phyloP scores from a whole-genome alignment of 352 stramenopile genomes.

The Globisporangium alternatum region DNA sequence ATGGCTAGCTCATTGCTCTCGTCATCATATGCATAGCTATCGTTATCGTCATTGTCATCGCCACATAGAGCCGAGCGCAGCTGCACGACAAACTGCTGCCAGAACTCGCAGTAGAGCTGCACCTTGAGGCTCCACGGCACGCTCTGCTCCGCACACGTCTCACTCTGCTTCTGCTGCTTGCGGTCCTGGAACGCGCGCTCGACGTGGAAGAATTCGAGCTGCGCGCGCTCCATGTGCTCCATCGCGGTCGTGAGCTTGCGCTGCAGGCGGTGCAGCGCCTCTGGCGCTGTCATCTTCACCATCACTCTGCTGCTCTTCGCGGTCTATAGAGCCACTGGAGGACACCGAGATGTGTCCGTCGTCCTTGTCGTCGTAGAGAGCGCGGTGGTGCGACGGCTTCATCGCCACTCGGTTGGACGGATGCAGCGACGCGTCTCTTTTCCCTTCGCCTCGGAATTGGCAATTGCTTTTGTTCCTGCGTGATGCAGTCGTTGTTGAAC shows the following conservation, averaged over 20 bases:
- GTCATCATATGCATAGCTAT: background rate
- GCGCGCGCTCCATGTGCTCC: slow-evolving; percentile 14
- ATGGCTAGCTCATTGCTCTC: background rate
- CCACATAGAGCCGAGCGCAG: background rate
- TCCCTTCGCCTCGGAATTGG: too few relatives aligned
- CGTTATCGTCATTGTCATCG: background rate
- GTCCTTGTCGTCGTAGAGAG: background rate
- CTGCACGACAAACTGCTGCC: slow-evolving; percentile 13
- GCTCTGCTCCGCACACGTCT: too few relatives aligned
- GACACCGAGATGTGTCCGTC: background rate
- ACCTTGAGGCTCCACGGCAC: slow-evolving; percentile 13
- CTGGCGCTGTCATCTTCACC: background rate
- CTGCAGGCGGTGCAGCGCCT: slow-evolving; percentile 6
- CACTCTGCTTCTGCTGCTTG: background rate
- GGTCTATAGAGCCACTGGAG: background rate
- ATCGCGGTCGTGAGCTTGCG: slow-evolving; percentile 6
- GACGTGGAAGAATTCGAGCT: slow-evolving; percentile 13
- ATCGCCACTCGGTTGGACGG: too few relatives aligned
- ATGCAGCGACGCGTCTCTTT: too few relatives aligned
- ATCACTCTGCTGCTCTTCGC: background rate
- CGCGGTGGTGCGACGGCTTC: too few relatives aligned
- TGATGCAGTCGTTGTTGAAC: too few relatives aligned
- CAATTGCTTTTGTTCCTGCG: too few relatives aligned
- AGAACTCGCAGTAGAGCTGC: slow-evolving; percentile 15
- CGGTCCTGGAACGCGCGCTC: background rate